Evolutionary conservation across 179 eudicot species (phyloP).

Genomic region (Nepenthes alata): DNA sequence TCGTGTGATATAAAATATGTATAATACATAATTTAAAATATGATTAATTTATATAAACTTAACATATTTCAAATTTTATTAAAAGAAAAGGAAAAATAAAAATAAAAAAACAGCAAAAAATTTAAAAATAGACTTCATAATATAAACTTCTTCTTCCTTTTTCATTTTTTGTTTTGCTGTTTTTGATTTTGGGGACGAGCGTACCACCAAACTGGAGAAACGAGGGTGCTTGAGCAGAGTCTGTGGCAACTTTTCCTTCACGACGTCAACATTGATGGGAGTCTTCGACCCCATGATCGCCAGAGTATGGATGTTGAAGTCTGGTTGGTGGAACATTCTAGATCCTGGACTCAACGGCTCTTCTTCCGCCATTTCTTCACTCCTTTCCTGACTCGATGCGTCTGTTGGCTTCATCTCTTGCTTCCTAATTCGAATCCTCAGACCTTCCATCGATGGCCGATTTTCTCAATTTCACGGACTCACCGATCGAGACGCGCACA

Average conservation of each 20-base stretch:
- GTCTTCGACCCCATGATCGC: constrained; percentile 32
- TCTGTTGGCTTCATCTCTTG: constrained; percentile 2
- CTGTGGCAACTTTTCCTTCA: constrained; percentile 17
- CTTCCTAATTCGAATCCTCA: background rate
- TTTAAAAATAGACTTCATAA: background rate
- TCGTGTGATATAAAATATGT: too few species aligned
- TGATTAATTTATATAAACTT: too few species aligned
- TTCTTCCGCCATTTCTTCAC: constrained; percentile 7
- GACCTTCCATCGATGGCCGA: too few species aligned
- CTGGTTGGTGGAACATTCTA: constrained; percentile 28
- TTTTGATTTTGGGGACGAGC: background rate
- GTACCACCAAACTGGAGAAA: constrained; percentile 46
- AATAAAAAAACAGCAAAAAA: background rate
- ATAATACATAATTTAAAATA: too few species aligned
- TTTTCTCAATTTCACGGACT: too few species aligned
- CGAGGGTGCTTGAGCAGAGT: constrained; percentile 51
- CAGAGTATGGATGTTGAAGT: constrained; percentile 25
- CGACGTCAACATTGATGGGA: constrained; percentile 14
- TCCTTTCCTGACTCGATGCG: background rate
- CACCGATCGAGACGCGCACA: too few species aligned
- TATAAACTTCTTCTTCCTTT: background rate
- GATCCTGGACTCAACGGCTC: constrained; percentile 43
- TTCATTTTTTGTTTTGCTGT: background rate
- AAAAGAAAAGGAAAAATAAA: too few species aligned
- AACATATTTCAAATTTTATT: too few species aligned